phyloP scores from a whole-genome alignment of 2,329 filamentous ascomycete species.

The Fusarium stilboides region DNA sequence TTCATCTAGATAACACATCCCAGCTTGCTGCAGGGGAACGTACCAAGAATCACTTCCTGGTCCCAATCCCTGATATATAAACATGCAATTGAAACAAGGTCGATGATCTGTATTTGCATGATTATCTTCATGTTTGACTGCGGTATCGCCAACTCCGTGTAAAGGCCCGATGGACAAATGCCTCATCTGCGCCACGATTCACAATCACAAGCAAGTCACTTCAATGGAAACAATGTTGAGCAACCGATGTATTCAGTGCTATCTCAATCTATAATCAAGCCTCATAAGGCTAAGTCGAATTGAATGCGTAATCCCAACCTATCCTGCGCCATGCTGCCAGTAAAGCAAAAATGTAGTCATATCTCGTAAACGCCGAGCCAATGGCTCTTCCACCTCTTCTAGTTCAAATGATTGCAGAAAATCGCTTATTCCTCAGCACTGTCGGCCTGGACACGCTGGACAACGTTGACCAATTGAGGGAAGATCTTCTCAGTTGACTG shows the following conservation, averaged over 20 bases:
- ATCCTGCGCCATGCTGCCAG: constrained; percentile 48
- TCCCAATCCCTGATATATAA: background rate
- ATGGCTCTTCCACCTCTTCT: constrained; percentile 31
- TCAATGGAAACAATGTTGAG: constrained; percentile 4
- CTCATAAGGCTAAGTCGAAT: constrained; percentile 8
- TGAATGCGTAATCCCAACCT: constrained; percentile 36
- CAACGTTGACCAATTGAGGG: constrained; percentile 80
- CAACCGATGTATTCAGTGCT: constrained; percentile 38
- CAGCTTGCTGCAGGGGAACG: constrained; percentile 1
- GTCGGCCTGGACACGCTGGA: constrained; percentile 86
- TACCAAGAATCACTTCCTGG: background rate
- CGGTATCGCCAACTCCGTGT: background rate
- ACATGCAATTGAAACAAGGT: too few species aligned
- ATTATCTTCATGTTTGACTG: background rate
- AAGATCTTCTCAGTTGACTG: constrained; percentile 84
- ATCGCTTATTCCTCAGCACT: constrained; percentile 61
- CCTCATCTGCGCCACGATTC: constrained; percentile 3
- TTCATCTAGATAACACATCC: constrained; percentile 10
- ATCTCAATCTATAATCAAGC: constrained; percentile 40
- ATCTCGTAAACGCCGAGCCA: constrained; percentile 48
- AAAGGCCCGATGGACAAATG: background rate
- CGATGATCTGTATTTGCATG: background rate
- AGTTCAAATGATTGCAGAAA: constrained; percentile 3
- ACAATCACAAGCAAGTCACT: background rate
- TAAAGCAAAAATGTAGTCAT: constrained; percentile 40